Conservation (phyloP, 2,329 filamentous ascomycete species). For the Fusarium euwallaceae region DNA sequence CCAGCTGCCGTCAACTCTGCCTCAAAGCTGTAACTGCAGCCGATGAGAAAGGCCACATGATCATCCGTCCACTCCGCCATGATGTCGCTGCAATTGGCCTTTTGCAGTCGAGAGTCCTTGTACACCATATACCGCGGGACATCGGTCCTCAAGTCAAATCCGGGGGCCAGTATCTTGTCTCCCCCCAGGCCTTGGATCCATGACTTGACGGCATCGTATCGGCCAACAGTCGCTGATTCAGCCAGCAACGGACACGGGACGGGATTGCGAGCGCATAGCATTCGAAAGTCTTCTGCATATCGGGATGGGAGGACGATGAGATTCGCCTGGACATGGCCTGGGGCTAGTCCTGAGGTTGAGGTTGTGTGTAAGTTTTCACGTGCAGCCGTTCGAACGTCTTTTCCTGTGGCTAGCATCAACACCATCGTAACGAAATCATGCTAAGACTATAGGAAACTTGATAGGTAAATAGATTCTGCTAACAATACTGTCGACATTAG, state of each 20-base stretch:
- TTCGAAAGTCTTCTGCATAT: constrained; percentile 69
- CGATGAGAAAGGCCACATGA: constrained; percentile 73
- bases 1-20: constrained; percentile 64
- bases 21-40: constrained; percentile 75
- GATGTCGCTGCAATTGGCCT: constrained; percentile 58
- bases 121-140: constrained; percentile 72
- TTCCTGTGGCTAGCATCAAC: constrained; percentile 43
- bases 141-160: constrained; percentile 70
- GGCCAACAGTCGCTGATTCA: constrained; percentile 61
- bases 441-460: not conserved
- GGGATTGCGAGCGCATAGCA: constrained; percentile 71
- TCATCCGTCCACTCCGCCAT: constrained; percentile 66
- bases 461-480: not conserved
- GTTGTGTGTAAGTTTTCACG: constrained; percentile 55
- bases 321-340: constrained; percentile 71
- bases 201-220: constrained; percentile 55
- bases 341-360: constrained; percentile 67
- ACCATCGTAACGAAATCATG: not conserved
- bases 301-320: constrained; percentile 69
- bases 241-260: constrained; percentile 73
- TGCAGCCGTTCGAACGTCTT: constrained; percentile 58
- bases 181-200: constrained; percentile 40
- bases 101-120: constrained; percentile 58
- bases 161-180: constrained; percentile 49
- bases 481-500: not conserved